Evolutionary conservation across 306 rosid species (phyloP).

Genomic region (Pyrus betulifolia): DNA sequence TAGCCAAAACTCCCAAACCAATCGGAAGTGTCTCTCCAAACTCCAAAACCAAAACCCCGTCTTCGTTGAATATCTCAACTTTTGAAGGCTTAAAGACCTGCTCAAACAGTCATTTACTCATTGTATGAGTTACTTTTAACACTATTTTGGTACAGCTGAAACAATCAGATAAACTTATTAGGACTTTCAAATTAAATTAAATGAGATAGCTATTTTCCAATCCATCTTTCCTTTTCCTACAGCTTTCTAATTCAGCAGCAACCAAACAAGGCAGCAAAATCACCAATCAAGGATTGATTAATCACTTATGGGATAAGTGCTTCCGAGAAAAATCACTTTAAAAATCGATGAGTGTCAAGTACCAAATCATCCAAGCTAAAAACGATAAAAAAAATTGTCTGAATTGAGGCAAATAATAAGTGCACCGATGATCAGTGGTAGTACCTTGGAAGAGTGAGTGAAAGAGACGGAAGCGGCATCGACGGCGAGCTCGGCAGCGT

Average conservation of each 20-base stretch:
- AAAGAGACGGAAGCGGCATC: background rate
- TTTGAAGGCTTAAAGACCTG: background rate
- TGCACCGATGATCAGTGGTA: background rate
- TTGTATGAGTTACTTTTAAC: background rate
- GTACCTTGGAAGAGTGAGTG: background rate
- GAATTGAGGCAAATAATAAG: background rate
- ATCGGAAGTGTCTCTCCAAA: background rate
- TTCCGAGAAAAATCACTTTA: too few relatives aligned
- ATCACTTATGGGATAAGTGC: too few relatives aligned
- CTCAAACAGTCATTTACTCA: background rate
- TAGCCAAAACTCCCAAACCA: background rate
- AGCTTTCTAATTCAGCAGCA: too few relatives aligned
- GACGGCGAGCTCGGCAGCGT: background rate
- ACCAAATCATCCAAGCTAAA: background rate
- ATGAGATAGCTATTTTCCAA: too few relatives aligned
- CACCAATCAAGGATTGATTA: background rate
- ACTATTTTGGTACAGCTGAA: too few relatives aligned
- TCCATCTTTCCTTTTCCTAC: too few relatives aligned
- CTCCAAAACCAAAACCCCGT: background rate
- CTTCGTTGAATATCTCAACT: background rate
- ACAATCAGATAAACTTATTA: too few relatives aligned
- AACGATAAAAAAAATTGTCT: too few relatives aligned
- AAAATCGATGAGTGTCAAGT: background rate
- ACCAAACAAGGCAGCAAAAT: background rate
- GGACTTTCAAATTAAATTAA: too few relatives aligned